Evolutionary conservation across 2,329 filamentous ascomycete species (phyloP).

Genomic region (Calonectria honghensis): DNA sequence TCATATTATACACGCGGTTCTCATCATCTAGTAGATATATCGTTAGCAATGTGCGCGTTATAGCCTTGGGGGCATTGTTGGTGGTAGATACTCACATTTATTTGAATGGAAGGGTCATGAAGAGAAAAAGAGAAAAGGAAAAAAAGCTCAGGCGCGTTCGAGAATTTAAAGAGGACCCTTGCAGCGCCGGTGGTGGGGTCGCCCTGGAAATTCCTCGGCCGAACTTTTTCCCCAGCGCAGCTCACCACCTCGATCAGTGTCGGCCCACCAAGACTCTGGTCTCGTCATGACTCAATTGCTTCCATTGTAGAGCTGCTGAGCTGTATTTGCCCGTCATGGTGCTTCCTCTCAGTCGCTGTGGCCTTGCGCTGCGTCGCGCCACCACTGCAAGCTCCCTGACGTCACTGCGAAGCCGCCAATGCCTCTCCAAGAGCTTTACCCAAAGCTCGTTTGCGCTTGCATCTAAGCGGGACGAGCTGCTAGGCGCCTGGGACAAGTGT

Average conservation of each 20-base stretch:
- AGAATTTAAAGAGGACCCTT: conserved; percentile 61
- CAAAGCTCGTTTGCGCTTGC: conserved; percentile 46
- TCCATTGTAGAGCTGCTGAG: conserved; percentile 26
- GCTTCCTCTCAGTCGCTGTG: conserved; percentile 52
- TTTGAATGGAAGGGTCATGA: conserved; percentile 99
- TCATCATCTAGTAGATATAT: conserved; percentile 88
- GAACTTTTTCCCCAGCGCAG: conserved; percentile 36
- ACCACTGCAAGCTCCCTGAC: conserved; percentile 24
- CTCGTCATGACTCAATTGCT: conserved; percentile 51
- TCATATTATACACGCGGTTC: conserved; percentile 98
- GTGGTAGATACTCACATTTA: conserved; percentile 82
- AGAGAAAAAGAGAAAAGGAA: conserved; percentile 72
- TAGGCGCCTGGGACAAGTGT: conserved; percentile 59
- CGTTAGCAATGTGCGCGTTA: conserved; percentile 57
- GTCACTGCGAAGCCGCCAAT: conserved; percentile 44
- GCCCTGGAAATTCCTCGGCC: conserved; percentile 56
- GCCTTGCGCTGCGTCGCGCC: conserved; percentile 47
- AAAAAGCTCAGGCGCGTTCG: conserved; percentile 56
- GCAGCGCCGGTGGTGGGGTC: conserved; percentile 51
- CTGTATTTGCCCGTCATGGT: conserved; percentile 47
- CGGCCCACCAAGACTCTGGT: conserved; percentile 46
- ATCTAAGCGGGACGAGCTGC: conserved; percentile 51
- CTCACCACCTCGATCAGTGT: conserved; percentile 31
- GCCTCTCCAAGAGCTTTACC: conserved; percentile 47
- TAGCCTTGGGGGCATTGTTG: conserved; percentile 7